A percentile compares a stretch with the other conserved stretches of the same genome.
These are phyloP conservation scores for Puccinia horiana DNA, from an alignment of 1,284 basidiomycete species.

Conservation along the genomic window DNA sequence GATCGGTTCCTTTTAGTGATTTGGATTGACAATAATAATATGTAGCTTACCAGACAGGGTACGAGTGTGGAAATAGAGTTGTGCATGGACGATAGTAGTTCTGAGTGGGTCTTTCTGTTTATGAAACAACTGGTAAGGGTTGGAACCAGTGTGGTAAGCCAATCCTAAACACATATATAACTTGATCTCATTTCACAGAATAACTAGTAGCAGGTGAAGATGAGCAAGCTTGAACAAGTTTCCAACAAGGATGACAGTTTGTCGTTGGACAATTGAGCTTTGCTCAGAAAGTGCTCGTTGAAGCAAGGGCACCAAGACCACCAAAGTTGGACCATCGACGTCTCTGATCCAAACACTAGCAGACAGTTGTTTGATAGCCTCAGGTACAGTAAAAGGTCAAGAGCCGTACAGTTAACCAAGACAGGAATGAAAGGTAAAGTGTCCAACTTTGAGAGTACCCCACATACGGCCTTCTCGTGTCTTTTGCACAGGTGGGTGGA, in stretches of 20 bases:
- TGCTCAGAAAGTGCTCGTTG: slow-evolving; percentile 91
- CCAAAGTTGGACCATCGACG: slow-evolving; percentile 91
- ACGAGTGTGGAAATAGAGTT: no score
- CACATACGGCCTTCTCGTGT: slow-evolving; percentile 82
- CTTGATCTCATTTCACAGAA: no score
- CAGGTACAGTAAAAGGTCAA: slow-evolving; percentile 77
- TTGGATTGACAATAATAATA: no score
- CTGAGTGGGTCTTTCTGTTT: no score
- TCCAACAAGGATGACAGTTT: slow-evolving; percentile 91
- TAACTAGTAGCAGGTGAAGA: no score
- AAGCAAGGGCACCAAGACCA: slow-evolving; percentile 90
- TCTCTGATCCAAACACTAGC: slow-evolving; percentile 96
- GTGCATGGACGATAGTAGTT: no score
- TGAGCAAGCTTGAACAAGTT: slow-evolving; percentile 92
- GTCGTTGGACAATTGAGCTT: slow-evolving; percentile 71
- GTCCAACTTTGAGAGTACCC: slow-evolving; percentile 90
- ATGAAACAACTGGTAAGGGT: no score
- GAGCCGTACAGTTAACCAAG: slow-evolving; percentile 83
- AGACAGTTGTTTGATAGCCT: slow-evolving; percentile 92
- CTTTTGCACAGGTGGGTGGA: no score
- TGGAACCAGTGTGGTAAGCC: no score
- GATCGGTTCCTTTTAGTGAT: no score
- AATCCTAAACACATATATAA: no score
- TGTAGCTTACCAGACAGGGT: no score
- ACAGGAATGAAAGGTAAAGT: slow-evolving; percentile 83